Percentiles rank a stretch among this genome's conserved stretches.
Evolutionary conservation across 768 basidiomycete genomes (phyloP).

Genomic region (Tulasnella sp.): DNA sequence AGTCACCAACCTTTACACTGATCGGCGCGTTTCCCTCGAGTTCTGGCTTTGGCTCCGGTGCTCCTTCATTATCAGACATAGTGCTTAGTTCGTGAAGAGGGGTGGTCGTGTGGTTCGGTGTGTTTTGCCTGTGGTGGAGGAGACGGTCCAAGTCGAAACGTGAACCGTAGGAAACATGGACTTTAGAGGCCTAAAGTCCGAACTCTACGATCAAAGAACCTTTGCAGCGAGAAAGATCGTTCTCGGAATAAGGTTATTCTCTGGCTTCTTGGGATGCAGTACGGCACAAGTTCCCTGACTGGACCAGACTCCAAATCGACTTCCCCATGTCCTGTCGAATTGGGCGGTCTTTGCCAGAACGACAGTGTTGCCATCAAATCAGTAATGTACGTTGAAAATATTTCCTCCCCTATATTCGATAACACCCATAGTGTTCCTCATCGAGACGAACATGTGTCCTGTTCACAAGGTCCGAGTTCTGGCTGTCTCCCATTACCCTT

Average conservation of each 20-base stretch:
- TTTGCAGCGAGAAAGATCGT: neutral
- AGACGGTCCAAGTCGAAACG: neutral
- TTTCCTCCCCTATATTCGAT: no score
- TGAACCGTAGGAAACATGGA: neutral
- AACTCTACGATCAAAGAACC: neutral
- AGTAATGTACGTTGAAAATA: no score
- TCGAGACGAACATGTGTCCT: no score
- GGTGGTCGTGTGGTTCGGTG: neutral
- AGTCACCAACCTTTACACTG: slow-evolving; percentile 12
- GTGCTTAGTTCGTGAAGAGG: neutral
- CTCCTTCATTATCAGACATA: neutral
- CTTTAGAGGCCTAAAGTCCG: neutral
- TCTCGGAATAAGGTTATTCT: neutral
- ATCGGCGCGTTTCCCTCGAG: slow-evolving; percentile 17
- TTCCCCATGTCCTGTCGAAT: no score
- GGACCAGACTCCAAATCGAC: no score
- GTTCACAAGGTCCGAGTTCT: no score
- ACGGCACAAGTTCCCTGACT: no score
- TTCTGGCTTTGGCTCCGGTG: slow-evolving; percentile 15
- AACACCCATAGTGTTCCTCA: no score
- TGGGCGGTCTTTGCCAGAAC: no score
- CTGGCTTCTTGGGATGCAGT: neutral
- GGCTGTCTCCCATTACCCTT: neutral
- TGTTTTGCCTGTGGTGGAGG: neutral
- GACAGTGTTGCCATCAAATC: no score